A percentile compares a stretch with the other conserved stretches of the same genome.
Evolutionary conservation across 2,329 filamentous ascomycete species (phyloP).

Genomic region (Aquanectria penicillioides): DNA sequence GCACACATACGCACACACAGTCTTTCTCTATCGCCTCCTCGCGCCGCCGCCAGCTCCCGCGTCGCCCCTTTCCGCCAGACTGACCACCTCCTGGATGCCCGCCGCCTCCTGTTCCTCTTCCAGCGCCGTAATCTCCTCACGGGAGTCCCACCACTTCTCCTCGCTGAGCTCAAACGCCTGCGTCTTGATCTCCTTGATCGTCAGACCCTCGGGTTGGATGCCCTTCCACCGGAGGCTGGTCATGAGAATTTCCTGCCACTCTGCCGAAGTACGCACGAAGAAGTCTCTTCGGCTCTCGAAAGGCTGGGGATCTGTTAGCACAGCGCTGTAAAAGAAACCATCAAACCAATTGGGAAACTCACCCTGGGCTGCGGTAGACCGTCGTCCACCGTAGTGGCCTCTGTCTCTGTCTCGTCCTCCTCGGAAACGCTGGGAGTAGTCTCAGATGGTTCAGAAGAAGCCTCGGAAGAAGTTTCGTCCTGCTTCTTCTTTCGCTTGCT

Average conservation of each 20-base stretch:
- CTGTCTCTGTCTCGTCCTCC: constrained; percentile 59
- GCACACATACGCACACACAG: not conserved
- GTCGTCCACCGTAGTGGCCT: constrained; percentile 71
- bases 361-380: constrained; percentile 76
- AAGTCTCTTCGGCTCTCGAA: constrained; percentile 94
- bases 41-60: constrained; percentile 52
- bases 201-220: constrained; percentile 72
- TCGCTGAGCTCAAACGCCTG: constrained; percentile 91
- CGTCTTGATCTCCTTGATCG: constrained; percentile 91
- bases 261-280: constrained; percentile 85
- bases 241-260: constrained; percentile 91
- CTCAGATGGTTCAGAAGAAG: constrained; percentile 42
- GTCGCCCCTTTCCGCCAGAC: constrained; percentile 77
- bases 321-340: not conserved
- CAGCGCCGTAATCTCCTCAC: constrained; percentile 89
- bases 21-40: constrained; percentile 43
- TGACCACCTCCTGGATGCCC: constrained; percentile 94
- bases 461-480: constrained; percentile 54
- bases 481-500: constrained; percentile 67
- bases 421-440: constrained; percentile 47
- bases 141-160: constrained; percentile 98
- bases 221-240: constrained; percentile 76
- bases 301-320: constrained; percentile 59
- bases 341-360: constrained; percentile 35
- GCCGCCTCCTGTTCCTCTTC: constrained; percentile 97